Evolutionary conservation across 2,329 filamentous ascomycete species (phyloP), one percentile per base, ranked within the genome.

Genomic region (Seiridium unicorne): DNA sequence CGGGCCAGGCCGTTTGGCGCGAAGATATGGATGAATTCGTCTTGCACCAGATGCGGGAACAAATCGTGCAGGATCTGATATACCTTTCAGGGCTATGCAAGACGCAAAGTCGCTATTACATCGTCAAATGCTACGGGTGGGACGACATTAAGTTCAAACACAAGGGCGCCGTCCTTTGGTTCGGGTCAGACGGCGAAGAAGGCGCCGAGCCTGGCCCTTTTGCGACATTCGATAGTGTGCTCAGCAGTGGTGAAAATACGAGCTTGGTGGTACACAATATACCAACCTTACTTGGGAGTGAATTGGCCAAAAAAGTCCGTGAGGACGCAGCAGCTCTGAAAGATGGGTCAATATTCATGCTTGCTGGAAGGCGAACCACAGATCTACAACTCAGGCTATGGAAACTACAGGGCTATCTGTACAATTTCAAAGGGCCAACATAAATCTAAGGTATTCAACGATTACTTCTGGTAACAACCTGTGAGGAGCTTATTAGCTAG

Each of bases 381-480:
- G 69, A 75, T 11, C 54, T 85, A 51, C 82, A 85, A 69, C 60
- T 79, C 58, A 74, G 79, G 57, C 73, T 88, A 6, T 88, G 85
- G 85, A 82, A 80, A 62, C 68, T 89, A 7, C 82, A 88, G 62
- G 84, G 84, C 1, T 88, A 84, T 65, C 51, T 85, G 40, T 62
- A 53, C 18, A 32, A 53, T 38, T 26, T 36, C 8, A 32, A 11
- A n/a, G 49, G 49, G 35, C 32, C 32, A 38, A 42, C 38, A 7
- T 42, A 13, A 42, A 42, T 42, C 7, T 13, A 42, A 8, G 38
- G 2, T 7, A 42, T 42, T 2, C 7, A 42, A 8, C 1, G 13
- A 42, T 42, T 42, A 26, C 1, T 26, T 26, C 18, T 2, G 18
- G 18, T 26, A 26, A 26, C 18, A 26, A 26, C 2, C 18, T 2